phyloP scores from a whole-genome alignment of 2,329 filamentous ascomycete genomes.

The Cladobotryum mycophilum region DNA sequence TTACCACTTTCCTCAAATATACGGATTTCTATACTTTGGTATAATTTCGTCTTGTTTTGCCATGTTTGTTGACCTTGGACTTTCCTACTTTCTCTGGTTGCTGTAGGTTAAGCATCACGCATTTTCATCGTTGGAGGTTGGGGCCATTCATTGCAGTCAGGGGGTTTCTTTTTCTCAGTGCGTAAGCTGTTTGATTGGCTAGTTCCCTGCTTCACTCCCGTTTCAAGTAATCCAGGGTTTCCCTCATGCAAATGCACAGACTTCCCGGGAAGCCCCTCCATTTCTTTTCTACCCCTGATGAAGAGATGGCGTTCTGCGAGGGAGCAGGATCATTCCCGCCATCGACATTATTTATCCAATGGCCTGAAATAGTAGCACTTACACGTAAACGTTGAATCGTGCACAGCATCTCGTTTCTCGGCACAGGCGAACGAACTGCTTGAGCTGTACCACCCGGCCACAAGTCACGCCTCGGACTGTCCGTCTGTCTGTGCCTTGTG shows the following conservation, averaged over 20 bases:
- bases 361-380: background rate
- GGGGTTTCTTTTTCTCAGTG: constrained; percentile 8
- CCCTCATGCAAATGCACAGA: constrained; percentile 5
- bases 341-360: background rate
- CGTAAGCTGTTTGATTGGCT: constrained; percentile 3
- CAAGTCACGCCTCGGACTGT: background rate
- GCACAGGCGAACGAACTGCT: background rate
- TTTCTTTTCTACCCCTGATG: constrained; percentile 7
- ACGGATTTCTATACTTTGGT: too few species aligned
- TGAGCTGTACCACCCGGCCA: too few species aligned
- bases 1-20: too few species aligned
- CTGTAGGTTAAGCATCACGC: too few species aligned
- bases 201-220: constrained; percentile 1
- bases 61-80: too few species aligned
- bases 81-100: too few species aligned
- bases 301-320: constrained; percentile 1
- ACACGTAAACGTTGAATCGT: background rate
- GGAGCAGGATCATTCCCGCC: background rate
- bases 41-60: too few species aligned
- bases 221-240: constrained; percentile 11
- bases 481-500: constrained; percentile 5
- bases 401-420: constrained; percentile 4
- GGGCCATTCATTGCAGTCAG: background rate
- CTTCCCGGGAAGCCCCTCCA: constrained; percentile 1
- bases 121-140: too few species aligned